Conservation (phyloP, 805 yeast species). For the Saturnispora sanitii region DNA sequence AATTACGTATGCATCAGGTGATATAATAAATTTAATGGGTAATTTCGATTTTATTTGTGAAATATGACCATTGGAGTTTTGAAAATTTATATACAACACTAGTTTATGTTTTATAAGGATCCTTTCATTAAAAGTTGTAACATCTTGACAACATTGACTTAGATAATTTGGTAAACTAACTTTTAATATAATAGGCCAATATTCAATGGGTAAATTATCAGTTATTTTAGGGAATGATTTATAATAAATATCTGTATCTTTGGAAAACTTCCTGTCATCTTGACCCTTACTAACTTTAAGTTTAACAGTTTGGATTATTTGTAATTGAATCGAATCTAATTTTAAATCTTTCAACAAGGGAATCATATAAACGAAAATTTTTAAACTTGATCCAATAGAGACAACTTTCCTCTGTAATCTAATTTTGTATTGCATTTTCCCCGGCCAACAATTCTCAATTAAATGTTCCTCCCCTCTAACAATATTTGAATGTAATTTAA, state of each 20-base stretch:
- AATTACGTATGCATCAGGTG: slow-evolving; percentile 25
- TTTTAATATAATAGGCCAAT: slow-evolving; percentile 36
- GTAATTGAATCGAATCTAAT: slow-evolving; percentile 27
- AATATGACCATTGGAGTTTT: slow-evolving; percentile 40
- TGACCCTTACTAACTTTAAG: slow-evolving; percentile 18
- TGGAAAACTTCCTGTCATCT: slow-evolving; percentile 18
- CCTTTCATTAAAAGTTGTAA: slow-evolving; percentile 31
- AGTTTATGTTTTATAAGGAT: slow-evolving; percentile 38
- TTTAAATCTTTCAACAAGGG: slow-evolving; percentile 39
- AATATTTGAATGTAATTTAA: slow-evolving; percentile 34
- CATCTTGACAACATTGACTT: slow-evolving; percentile 34
- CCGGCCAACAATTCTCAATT: slow-evolving; percentile 43
- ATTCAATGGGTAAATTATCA: slow-evolving; percentile 31
- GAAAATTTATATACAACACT: slow-evolving; percentile 33
- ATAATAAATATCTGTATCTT: slow-evolving; percentile 25
- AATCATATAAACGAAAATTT: slow-evolving; percentile 34
- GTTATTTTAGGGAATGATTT: slow-evolving; percentile 29
- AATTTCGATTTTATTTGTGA: slow-evolving; percentile 44
- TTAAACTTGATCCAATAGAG: slow-evolving; percentile 37
- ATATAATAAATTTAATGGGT: slow-evolving; percentile 36
- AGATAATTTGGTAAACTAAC: slow-evolving; percentile 33
- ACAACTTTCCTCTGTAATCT: slow-evolving; percentile 34
- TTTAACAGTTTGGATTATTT: slow-evolving; percentile 26
- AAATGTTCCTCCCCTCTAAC: slow-evolving; percentile 34
- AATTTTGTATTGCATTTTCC: slow-evolving; percentile 41